phyloP scores from a whole-genome alignment of 305 asterid species.

The Euphrasia arctica region DNA sequence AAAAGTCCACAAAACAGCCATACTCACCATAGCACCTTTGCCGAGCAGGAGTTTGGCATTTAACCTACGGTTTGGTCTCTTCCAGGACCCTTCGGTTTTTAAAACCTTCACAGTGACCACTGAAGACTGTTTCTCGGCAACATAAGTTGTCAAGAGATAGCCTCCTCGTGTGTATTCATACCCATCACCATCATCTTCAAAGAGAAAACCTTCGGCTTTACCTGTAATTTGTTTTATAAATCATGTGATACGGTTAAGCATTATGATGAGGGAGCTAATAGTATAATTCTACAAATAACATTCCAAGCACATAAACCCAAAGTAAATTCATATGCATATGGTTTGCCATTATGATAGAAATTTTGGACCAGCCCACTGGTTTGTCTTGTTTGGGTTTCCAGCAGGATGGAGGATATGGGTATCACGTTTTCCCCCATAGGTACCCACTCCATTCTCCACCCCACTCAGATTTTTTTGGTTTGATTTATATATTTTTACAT shows the following conservation, averaged over 20 bases:
- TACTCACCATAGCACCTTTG: slow-evolving; percentile 67
- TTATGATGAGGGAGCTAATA: slow-evolving; percentile 1
- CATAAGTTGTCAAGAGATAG: slow-evolving; percentile 80
- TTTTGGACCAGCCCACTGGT: too few species aligned
- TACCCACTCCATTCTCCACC: too few species aligned
- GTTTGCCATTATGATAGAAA: too few species aligned
- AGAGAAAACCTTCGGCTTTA: slow-evolving; percentile 84
- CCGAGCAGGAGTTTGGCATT: slow-evolving; percentile 79
- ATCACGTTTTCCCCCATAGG: too few species aligned
- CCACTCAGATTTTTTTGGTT: too few species aligned
- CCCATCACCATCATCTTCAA: slow-evolving; percentile 95
- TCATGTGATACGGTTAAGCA: neutral
- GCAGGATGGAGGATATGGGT: too few species aligned
- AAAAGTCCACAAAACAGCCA: slow-evolving; percentile 13
- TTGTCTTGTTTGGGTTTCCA: too few species aligned
- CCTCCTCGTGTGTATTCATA: slow-evolving; percentile 67
- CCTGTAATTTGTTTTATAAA: slow-evolving; percentile 47
- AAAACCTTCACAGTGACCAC: slow-evolving; percentile 64
- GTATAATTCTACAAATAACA: too few species aligned
- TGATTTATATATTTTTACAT: too few species aligned
- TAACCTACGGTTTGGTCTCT: slow-evolving; percentile 80
- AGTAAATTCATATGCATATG: neutral
- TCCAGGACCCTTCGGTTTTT: slow-evolving; percentile 76
- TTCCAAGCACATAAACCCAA: neutral
- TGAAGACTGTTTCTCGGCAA: slow-evolving; percentile 67